Evolutionary conservation across 352 stramenopile genomes (phyloP), one percentile per base, ranked within the genome.

Genomic region (Pythium coloratum): DNA sequence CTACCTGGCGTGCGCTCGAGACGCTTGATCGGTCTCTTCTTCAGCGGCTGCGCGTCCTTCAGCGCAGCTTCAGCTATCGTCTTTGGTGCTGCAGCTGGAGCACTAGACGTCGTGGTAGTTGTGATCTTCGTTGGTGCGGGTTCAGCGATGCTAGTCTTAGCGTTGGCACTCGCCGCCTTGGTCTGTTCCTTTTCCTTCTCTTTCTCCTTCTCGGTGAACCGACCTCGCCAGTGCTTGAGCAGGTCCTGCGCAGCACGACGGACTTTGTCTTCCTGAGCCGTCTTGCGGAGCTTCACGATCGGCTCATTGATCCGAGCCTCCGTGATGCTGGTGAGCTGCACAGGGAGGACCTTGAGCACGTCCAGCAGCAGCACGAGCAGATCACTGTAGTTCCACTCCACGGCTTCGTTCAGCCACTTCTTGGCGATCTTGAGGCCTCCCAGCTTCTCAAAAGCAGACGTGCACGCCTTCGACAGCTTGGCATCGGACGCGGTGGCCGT

Each of bases 271-370:
- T 94, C 83, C 26, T 80, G 76, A 50, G 85, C 83, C 36, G 75
- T 85, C 60, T 95, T 95, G 68, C 84, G 82, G 42, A 95, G 77
- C 74, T 92, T 85, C 59, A 95, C 87, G 74, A 95, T 93, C 47
- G 87, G 87, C 69, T 95, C 85, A 78, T 95, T 95, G 69, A 95
- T 95, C 58, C 77, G 77, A 65, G 87, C 87, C 72, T 94, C 85
- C 51, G 87, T 95, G 75, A 95, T 95, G 76, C 85, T 93, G 72
- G 75, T 81, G 72, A 95, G 84, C 77, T 92, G 82, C 59, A 95
- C 76, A 51, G 87, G 85, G 67, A 95, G 70, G 32, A 78, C 79
- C 72, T 94, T 89, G 54, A 95, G 70, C 62, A 93, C 86, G 70
- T 90, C 80, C 69, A 95, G 79, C 51, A 95, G 72, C 55, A 94